Evolutionary conservation across 2,329 filamentous ascomycete genomes (phyloP).

Genomic region (Xylaria sp.): DNA sequence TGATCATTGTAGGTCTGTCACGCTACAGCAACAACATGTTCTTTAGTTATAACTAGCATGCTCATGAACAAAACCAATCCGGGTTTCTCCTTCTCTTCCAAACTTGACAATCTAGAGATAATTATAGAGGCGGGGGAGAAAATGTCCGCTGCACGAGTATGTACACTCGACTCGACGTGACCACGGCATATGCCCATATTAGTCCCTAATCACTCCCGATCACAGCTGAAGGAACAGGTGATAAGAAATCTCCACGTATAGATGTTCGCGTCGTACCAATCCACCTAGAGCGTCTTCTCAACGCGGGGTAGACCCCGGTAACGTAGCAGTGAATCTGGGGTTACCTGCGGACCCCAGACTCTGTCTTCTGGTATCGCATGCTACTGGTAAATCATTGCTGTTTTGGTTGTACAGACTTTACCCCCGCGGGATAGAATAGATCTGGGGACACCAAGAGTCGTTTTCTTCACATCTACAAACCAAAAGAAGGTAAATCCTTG

Average conservation of each 20-base stretch:
- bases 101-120: too few species aligned
- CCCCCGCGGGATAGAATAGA: neutral
- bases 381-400: constrained; percentile 5
- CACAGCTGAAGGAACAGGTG: neutral
- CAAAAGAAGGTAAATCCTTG: neutral
- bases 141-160: neutral
- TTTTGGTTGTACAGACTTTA: constrained; percentile 4
- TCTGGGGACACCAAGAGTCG: neutral
- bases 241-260: neutral
- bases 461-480: neutral
- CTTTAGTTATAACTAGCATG: neutral
- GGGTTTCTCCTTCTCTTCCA: neutral
- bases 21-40: neutral
- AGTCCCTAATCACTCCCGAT: neutral
- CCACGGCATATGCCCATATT: neutral
- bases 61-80: neutral
- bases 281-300: neutral
- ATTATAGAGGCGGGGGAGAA: neutral
- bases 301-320: constrained; percentile 16
- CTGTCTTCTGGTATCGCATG: neutral
- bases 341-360: constrained; percentile 2
- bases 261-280: too few species aligned
- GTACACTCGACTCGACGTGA: neutral
- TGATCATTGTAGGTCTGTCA: neutral
- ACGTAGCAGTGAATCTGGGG: neutral